Evolutionary conservation across 345 rosid species (phyloP), one percentile per base, ranked within the genome.

Genomic region (Moricandia arvensis): DNA sequence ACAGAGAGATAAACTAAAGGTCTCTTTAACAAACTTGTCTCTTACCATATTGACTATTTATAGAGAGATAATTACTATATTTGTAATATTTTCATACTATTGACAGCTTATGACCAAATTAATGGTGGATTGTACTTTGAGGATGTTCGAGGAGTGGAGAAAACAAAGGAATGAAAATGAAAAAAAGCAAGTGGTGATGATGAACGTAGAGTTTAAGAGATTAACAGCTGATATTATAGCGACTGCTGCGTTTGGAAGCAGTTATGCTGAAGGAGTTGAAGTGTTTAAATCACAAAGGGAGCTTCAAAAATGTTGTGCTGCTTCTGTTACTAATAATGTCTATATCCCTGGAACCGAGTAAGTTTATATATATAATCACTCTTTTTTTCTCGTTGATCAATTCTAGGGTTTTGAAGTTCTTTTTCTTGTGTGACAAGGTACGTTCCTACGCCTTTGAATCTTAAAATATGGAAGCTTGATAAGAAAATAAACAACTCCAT

Each of bases 201-300:
- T 55, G 60, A 55, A 55, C 7, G 13, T 24, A 11, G 60, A 55
- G 31, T 55, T 55, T 24, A 55, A 55, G 31, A 55, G 60, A 55
- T 11, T 55, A 55, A 24, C 60, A 1, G 60, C 60, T 55, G 60
- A 55, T 55, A 21, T 55, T 10, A 55, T 55, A 24, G 31, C 60
- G 31, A 10, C 60, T 11, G 60, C 60, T 24, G 60, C 60, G 31
- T 55, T 55, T 55, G 60, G 60, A 24, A 55, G 60, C 60, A 55
- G 60, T 55, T 55, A 55, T 55, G 60, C 1, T 11, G 31, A 55
- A 55, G 60, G 60, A 1, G 10, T 24, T 24, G 60, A 55, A 55
- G 60, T 55, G n/a, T 55, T 55, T 55, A 55, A 55, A 55, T 55
- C 60, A 55, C 60, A 55, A 55, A 55, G 15, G 6, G 31, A 55